These are phyloP conservation scores for Xylaria sp. DNA, from an alignment of 2,329 filamentous ascomycete species.

Conservation along the genomic window DNA sequence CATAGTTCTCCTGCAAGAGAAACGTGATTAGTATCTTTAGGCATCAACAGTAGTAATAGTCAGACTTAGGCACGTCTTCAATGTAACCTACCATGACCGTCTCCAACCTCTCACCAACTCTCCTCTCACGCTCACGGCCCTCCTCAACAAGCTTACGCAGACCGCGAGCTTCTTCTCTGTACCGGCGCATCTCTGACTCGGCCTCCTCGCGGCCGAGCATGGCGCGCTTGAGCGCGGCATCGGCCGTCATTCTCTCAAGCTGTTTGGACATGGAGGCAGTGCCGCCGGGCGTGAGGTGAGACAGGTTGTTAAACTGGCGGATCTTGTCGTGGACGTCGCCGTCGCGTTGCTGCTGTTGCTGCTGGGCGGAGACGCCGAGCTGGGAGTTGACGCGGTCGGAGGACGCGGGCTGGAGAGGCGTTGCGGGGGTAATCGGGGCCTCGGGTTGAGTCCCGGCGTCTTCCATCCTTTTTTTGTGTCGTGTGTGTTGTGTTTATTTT, in stretches of 20 bases:
- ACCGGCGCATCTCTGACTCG: conserved; percentile 60
- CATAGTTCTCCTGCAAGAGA: conserved; percentile 57
- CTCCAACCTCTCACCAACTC: conserved; percentile 61
- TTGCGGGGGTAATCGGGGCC: conserved; percentile 21
- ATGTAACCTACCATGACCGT: conserved; percentile 57
- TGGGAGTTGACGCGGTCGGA: conserved; percentile 32
- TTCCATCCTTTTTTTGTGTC: conserved; percentile 21
- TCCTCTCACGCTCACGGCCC: conserved; percentile 59
- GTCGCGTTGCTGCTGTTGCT: conserved; percentile 23
- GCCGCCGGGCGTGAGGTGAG: conserved; percentile 15
- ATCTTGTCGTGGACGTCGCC: conserved; percentile 34
- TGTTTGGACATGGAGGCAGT: conserved; percentile 44
- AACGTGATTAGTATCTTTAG: conserved; percentile 9
- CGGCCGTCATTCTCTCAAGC: conserved; percentile 58
- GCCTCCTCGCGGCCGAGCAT: conserved; percentile 66
- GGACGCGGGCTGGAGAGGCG: conserved; percentile 29
- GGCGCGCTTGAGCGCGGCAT: conserved; percentile 60
- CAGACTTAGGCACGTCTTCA: not conserved
- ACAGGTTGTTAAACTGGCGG: conserved; percentile 32
- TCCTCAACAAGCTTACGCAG: conserved; percentile 59
- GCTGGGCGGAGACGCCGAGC: conserved; percentile 18
- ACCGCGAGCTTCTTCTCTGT: conserved; percentile 54
- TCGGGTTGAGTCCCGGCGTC: conserved; percentile 22
- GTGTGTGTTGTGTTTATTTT: no score
- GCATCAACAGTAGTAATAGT: not conserved